Evolutionary conservation across 148 eudicot genomes (phyloP).

Genomic region (Pharnaceum exiguum): DNA sequence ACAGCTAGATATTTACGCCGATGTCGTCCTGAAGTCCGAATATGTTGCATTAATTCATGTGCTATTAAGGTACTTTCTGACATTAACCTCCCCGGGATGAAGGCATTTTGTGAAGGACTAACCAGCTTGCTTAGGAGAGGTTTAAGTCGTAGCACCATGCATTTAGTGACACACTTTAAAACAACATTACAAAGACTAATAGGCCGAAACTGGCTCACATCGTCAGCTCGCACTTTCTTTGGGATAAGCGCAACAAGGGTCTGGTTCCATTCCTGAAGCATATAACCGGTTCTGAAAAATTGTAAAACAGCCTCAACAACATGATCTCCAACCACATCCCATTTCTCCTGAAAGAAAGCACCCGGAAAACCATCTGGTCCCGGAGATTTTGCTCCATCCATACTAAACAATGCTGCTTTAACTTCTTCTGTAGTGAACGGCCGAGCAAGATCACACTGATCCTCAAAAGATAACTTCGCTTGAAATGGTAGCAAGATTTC

Average conservation of each 20-base stretch:
- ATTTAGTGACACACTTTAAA: neutral
- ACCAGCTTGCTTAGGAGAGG: too few relatives aligned
- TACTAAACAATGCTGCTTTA: neutral
- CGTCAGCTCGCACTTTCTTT: neutral
- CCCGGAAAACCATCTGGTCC: neutral
- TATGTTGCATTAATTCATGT: neutral
- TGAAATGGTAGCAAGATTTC: too few relatives aligned
- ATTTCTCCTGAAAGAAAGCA: neutral
- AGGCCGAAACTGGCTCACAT: neutral
- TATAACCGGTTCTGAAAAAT: neutral
- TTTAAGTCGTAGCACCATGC: too few relatives aligned
- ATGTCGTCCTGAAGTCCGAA: neutral
- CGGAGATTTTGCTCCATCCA: neutral
- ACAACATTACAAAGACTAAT: neutral
- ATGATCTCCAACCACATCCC: neutral
- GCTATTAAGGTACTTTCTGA: neutral
- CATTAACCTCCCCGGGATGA: neutral
- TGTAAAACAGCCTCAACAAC: neutral
- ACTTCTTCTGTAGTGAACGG: neutral
- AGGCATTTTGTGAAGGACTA: neutral
- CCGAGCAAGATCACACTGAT: too few relatives aligned
- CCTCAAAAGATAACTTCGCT: too few relatives aligned
- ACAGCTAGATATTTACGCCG: neutral
- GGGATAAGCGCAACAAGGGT: neutral
- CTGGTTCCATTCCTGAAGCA: neutral